Evolutionary conservation across 768 basidiomycete species (phyloP).

Genomic region (Mycena belliarum): DNA sequence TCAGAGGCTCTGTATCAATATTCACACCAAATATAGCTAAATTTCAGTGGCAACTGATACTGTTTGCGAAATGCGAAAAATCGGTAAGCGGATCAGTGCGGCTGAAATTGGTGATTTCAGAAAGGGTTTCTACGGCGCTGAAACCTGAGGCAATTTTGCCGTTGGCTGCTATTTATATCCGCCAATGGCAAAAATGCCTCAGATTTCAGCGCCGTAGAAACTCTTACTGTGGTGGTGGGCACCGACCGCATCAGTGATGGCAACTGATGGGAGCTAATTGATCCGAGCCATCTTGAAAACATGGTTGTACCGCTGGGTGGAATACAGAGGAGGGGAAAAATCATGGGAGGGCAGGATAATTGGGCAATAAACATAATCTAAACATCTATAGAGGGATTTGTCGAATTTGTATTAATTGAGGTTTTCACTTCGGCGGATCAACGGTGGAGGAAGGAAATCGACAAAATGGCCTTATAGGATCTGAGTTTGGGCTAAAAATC

Average conservation of each 20-base stretch:
- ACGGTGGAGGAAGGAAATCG: not conserved
- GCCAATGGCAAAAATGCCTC: no score
- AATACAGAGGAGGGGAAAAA: not conserved
- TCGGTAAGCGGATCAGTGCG: no score
- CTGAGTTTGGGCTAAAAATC: not conserved
- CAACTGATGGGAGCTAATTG: not conserved
- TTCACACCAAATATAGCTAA: no score
- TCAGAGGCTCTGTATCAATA: no score
- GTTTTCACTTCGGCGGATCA: not conserved
- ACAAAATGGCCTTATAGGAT: not conserved
- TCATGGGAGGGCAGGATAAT: not conserved
- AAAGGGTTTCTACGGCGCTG: no score
- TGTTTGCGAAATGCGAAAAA: no score
- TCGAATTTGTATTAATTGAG: conserved; percentile 2
- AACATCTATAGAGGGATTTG: not conserved
- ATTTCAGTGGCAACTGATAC: no score
- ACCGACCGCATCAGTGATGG: conserved; percentile 24
- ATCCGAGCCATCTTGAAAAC: not conserved
- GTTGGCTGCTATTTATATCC: no score
- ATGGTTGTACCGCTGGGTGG: not conserved
- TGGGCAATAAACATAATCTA: not conserved
- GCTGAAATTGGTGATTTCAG: no score
- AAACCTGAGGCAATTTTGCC: no score
- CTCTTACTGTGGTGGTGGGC: conserved; percentile 42
- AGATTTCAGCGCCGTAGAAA: no score